These are phyloP conservation scores for Colletotrichum sp. DNA, from an alignment of 2,329 filamentous ascomycete species.

Conservation along the genomic window DNA sequence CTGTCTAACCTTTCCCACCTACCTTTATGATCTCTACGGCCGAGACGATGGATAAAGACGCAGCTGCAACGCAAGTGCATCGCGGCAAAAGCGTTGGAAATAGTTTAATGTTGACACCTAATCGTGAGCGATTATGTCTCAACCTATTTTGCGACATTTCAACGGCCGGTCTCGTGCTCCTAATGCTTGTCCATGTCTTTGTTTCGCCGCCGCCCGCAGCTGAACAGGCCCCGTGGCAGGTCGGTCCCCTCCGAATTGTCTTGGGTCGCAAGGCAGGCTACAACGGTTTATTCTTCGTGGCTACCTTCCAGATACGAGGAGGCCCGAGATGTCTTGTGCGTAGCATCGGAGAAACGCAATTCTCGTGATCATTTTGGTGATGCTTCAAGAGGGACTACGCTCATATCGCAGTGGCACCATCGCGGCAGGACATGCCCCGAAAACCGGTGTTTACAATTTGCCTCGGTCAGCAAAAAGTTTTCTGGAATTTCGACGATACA, in stretches of 20 bases:
- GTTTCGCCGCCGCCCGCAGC: neutral
- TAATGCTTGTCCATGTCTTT: neutral
- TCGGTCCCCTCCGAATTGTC: neutral
- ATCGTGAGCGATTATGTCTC: slow-evolving; percentile 11
- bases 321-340: neutral
- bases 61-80: neutral
- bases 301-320: neutral
- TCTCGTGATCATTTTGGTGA: neutral
- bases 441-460: neutral
- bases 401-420: neutral
- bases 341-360: neutral
- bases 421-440: neutral
- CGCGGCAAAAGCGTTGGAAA: neutral
- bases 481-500: neutral
- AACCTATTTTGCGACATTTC: slow-evolving; percentile 12
- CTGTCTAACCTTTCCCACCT: neutral
- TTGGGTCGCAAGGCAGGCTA: neutral
- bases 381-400: neutral
- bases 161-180: slow-evolving; percentile 4
- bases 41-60: neutral
- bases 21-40: neutral
- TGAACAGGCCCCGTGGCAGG: neutral
- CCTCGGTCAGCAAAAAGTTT: neutral
- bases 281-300: neutral
- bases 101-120: slow-evolving; percentile 8